Evolutionary conservation across 2,329 filamentous ascomycete genomes (phyloP).

Genomic region (Ophiostoma ips): DNA sequence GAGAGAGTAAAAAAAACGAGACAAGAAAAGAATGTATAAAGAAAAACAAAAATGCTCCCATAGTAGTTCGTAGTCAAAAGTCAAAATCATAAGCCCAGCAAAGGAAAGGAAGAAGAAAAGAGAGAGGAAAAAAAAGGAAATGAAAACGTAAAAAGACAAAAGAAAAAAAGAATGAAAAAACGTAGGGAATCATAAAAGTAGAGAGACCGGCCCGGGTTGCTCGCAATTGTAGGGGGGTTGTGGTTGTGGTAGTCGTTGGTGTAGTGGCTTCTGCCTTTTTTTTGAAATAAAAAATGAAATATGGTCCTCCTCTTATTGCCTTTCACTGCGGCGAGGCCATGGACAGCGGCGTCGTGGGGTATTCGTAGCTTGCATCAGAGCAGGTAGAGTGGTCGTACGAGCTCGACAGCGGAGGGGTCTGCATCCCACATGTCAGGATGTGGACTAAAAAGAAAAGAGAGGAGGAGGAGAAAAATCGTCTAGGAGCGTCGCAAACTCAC

Average conservation of each 20-base stretch:
- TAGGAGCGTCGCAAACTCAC: slow-evolving; percentile 43
- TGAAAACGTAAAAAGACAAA: neutral
- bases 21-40: neutral
- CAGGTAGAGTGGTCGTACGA: slow-evolving; percentile 56
- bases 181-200: neutral
- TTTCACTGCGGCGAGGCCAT: slow-evolving; percentile 48
- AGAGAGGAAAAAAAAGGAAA: neutral
- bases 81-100: neutral
- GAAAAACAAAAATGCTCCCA: neutral
- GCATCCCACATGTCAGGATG: slow-evolving; percentile 1
- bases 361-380: slow-evolving; percentile 46
- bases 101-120: neutral
- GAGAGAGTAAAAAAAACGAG: neutral
- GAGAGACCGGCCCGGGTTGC: neutral
- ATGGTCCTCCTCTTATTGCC: no score
- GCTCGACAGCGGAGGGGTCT: slow-evolving; percentile 68
- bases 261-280: no score
- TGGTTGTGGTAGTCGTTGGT: neutral
- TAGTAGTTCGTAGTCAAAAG: neutral
- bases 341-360: slow-evolving; percentile 58
- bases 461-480: neutral
- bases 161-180: neutral
- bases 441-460: neutral
- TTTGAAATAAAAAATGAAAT: no score
- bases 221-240: no score